A percentile compares a stretch with the other conserved stretches of the same genome.
phyloP scores from a whole-genome alignment of 768 basidiomycete species.

The Crepidotus variabilis region DNA sequence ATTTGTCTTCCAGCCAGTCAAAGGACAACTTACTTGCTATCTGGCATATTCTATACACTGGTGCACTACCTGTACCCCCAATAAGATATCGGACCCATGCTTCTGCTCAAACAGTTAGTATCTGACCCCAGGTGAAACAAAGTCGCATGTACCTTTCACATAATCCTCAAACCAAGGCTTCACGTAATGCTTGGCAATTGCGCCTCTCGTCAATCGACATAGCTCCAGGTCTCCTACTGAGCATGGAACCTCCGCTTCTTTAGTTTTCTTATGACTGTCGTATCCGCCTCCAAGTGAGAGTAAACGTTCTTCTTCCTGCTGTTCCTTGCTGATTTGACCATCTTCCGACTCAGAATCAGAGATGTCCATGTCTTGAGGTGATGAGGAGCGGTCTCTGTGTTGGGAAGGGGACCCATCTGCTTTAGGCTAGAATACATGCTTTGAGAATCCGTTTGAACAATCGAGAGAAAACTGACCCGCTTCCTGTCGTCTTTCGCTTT shows the following conservation, averaged over 20 bases:
- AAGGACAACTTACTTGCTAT: constrained; percentile 55
- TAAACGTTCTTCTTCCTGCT: constrained; percentile 66
- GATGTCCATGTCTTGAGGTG: constrained; percentile 83
- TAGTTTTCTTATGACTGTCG: constrained; percentile 17
- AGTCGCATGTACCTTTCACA: constrained; percentile 56
- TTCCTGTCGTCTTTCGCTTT: constrained; percentile 89
- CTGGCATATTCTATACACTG: constrained; percentile 82
- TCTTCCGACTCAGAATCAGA: constrained; percentile 86
- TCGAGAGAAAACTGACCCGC: constrained; percentile 46
- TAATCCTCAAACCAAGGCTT: constrained; percentile 87
- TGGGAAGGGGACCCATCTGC: constrained; percentile 43
- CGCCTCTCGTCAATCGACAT: constrained; percentile 63
- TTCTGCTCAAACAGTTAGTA: constrained; percentile 37
- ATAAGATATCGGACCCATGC: constrained; percentile 86
- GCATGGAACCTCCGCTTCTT: constrained; percentile 45
- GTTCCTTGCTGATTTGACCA: constrained; percentile 69
- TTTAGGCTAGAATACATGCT: constrained; percentile 33
- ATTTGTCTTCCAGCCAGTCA: background rate
- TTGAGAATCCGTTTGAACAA: constrained; percentile 3
- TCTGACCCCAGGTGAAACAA: constrained; percentile 5
- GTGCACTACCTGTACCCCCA: constrained; percentile 49
- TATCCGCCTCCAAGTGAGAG: constrained; percentile 14
- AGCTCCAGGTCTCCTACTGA: constrained; percentile 54
- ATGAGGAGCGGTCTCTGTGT: constrained; percentile 69
- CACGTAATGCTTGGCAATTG: constrained; percentile 66